Evolutionary conservation across 495 filamentous ascomycete species (phyloP), one percentile per base, ranked within the genome.

Genomic region (Penicillium cosmopolitanum): DNA sequence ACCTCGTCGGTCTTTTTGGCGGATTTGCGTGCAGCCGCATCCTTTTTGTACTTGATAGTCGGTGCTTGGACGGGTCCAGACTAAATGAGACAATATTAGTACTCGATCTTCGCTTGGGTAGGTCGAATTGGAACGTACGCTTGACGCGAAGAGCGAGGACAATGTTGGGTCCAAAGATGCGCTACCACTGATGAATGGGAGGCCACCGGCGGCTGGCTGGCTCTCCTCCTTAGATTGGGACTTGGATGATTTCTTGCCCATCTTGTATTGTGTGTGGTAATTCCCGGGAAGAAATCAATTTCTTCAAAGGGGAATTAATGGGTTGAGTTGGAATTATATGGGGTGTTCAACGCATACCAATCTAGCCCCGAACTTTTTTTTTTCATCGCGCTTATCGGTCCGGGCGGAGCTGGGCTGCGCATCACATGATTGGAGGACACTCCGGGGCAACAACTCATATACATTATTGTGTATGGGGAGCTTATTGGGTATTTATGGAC

Each of bases 121-220:
- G 4, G 36, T 12, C n/a, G 15, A 61, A 51, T n/a, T 28, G 38
- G 21, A 50, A 84, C 89, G 73, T 79, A 95, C 92, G 78, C 90
- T 94, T 28, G 83, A 79, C 31, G 88, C 81, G 74, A 97, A 97
- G 25, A 97, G 82, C 50, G 89, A 88, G 60, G 89, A 86, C 62
- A 97, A 67, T 53, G 80, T 74, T 60, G 90, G 88, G 77, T 97
- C 91, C 62, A 96, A 80, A 60, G 82, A 56, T 25, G 73, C 68
- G 23, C 68, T 72, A 54, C 66, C 68, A 25, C 68, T 67, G 16
- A 80, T 61, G 51, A 82, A 71, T 28, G 78, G 67, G 57, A 75
- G 56, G 46, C 63, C 62, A 23, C 44, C 66, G 42, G 53, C 56
- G n/a, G 53, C 50, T 19, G 53, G 54, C 59, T 63, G 53, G 58